phyloP scores from a whole-genome alignment of 495 filamentous ascomycete species.

The Xylaria castorea region DNA sequence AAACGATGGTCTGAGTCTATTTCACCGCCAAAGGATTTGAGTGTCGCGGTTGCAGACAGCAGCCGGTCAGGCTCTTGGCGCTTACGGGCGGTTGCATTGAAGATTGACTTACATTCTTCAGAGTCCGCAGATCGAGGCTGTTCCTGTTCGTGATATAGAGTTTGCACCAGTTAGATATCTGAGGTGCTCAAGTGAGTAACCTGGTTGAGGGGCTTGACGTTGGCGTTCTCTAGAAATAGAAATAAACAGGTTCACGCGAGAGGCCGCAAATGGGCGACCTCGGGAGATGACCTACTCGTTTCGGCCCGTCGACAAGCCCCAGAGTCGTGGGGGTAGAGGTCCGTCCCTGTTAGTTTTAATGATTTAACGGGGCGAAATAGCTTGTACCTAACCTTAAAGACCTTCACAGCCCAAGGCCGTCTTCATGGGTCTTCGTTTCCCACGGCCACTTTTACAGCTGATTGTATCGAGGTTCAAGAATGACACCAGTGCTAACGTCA shows the following conservation, averaged over 20 bases:
- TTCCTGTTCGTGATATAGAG: neutral
- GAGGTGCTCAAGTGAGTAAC: neutral
- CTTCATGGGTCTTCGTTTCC: neutral
- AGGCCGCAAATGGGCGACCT: neutral
- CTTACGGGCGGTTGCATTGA: conserved; percentile 6
- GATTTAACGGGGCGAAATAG: neutral
- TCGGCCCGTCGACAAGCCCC: neutral
- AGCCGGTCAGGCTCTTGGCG: conserved; percentile 16
- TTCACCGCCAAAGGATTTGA: conserved; percentile 5
- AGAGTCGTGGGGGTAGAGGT: neutral
- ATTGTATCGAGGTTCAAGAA: neutral
- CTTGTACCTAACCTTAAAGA: neutral
- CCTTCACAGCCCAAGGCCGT: neutral
- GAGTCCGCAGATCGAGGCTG: neutral
- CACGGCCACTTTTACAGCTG: neutral
- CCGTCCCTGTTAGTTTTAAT: conserved; percentile 1
- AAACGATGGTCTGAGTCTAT: conserved; percentile 6
- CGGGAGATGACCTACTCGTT: neutral
- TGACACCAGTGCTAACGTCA: neutral
- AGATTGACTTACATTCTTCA: conserved; percentile 11
- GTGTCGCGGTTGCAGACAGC: conserved; percentile 5
- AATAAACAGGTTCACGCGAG: neutral
- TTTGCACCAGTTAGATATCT: neutral
- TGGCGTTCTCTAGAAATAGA: neutral
- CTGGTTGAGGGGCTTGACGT: conserved; percentile 10